phyloP scores from a whole-genome alignment of 352 stramenopile species.

The Globisporangium yorkense region DNA sequence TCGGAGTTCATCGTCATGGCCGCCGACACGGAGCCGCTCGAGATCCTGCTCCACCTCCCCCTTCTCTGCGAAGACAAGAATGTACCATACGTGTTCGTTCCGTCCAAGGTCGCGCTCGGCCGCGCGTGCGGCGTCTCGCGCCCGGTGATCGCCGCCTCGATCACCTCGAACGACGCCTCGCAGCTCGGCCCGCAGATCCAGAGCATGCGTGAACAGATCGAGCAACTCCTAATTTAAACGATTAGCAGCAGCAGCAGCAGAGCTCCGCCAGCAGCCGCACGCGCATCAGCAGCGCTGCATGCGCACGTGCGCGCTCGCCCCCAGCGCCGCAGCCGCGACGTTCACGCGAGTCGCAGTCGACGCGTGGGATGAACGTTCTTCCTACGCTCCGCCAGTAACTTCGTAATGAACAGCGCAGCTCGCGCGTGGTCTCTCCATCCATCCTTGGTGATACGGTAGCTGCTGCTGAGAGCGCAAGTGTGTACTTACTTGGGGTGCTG shows the following conservation, averaged over 20 bases:
- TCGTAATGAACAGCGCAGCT: slow-evolving; percentile 2
- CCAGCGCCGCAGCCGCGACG: neutral
- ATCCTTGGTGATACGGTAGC: neutral
- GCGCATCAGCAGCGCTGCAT: no score
- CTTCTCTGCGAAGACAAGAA: slow-evolving; percentile 99
- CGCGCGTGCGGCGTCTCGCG: slow-evolving; percentile 98
- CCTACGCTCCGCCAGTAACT: neutral
- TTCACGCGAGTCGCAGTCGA: neutral
- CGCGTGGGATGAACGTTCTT: neutral
- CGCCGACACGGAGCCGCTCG: slow-evolving; percentile 98
- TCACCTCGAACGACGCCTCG: slow-evolving; percentile 99
- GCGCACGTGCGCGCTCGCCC: neutral
- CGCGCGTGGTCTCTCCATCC: no score
- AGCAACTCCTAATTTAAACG: slow-evolving; percentile 99
- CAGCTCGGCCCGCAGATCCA: slow-evolving; percentile 99
- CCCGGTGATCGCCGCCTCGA: slow-evolving; percentile 97
- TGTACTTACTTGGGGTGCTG: neutral
- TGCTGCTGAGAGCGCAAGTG: neutral
- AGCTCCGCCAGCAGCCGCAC: no score
- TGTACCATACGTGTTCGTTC: slow-evolving; percentile 90
- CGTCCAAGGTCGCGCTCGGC: slow-evolving; percentile 98
- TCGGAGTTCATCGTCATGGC: slow-evolving; percentile 99
- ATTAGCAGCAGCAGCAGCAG: slow-evolving; percentile 10
- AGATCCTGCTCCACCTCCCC: slow-evolving; percentile 99
- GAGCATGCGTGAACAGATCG: slow-evolving; percentile 99